These are phyloP conservation scores for Termitomyces bulborhizus DNA, from an alignment of 768 basidiomycete species.

Conservation along the genomic window DNA sequence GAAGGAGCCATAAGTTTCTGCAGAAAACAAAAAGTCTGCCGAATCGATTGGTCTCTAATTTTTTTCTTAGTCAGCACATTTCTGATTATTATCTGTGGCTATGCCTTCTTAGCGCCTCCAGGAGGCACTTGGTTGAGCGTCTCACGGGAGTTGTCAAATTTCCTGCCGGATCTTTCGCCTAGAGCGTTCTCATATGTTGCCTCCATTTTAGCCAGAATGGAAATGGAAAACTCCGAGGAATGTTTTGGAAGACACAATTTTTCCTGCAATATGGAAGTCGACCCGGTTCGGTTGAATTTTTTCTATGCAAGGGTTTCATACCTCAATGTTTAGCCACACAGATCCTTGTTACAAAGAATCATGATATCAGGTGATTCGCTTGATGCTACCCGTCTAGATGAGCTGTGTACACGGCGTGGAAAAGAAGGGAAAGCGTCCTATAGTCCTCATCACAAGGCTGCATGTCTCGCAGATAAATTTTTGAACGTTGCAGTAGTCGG, in stretches of 20 bases:
- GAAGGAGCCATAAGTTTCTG: slow-evolving; percentile 66
- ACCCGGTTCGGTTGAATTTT: not conserved
- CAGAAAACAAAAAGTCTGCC: slow-evolving; percentile 13
- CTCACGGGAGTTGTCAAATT: not conserved
- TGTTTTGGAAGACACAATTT: no score
- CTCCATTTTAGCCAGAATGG: not conserved
- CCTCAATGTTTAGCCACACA: no score
- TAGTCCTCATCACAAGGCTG: no score
- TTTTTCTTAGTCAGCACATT: slow-evolving; percentile 31
- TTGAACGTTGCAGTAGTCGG: no score
- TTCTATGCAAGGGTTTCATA: no score
- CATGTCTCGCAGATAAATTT: not conserved
- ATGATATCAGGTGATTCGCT: not conserved
- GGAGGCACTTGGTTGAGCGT: no score
- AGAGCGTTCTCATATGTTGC: not conserved
- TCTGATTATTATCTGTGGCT: slow-evolving; percentile 14
- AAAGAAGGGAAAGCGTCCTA: not conserved
- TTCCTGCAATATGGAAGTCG: not conserved
- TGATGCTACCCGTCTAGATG: not conserved
- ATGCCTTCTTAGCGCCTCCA: not conserved
- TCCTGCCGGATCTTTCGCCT: not conserved
- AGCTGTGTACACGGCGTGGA: not conserved
- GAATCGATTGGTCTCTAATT: slow-evolving; percentile 16
- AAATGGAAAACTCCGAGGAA: not conserved
- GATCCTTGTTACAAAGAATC: no score